phyloP scores from a whole-genome alignment of 805 yeast genomes.

The Clavispora vitiphila region DNA sequence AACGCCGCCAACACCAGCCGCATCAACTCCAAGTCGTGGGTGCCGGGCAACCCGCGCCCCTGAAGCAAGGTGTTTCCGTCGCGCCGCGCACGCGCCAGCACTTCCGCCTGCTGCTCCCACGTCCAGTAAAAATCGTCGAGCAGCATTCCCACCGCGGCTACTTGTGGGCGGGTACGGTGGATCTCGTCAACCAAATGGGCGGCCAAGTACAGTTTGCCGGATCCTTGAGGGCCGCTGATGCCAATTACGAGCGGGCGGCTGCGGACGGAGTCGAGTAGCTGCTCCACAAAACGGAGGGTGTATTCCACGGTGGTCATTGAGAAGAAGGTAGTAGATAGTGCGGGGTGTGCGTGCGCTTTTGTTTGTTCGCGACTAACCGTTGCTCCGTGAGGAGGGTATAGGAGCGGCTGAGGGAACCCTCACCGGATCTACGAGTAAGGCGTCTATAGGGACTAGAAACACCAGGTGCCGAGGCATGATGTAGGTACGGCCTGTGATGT shows the following conservation, averaged over 20 bases:
- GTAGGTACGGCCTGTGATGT: too few species aligned
- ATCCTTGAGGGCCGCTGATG: slow-evolving; percentile 73
- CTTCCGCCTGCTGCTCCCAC: slow-evolving; percentile 49
- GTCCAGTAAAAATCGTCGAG: slow-evolving; percentile 85
- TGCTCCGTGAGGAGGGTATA: too few species aligned
- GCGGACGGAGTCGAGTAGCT: not conserved
- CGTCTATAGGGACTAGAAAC: too few species aligned
- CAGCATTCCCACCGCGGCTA: slow-evolving; percentile 50
- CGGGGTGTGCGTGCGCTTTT: too few species aligned
- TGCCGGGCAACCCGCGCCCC: slow-evolving; percentile 92
- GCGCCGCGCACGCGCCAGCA: slow-evolving; percentile 29
- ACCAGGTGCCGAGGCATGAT: too few species aligned
- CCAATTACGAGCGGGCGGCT: slow-evolving; percentile 46
- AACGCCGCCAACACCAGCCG: slow-evolving; percentile 28
- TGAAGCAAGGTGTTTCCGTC: slow-evolving; percentile 48
- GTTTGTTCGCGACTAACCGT: too few species aligned
- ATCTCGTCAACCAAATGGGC: slow-evolving; percentile 33
- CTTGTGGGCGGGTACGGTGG: slow-evolving; percentile 26
- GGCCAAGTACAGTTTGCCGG: slow-evolving; percentile 65
- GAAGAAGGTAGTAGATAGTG: not conserved
- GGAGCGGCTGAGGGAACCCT: too few species aligned
- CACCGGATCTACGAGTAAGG: too few species aligned
- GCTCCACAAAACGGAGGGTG: not conserved
- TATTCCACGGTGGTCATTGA: slow-evolving; percentile 1
- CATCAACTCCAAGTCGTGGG: slow-evolving; percentile 68